Conservation (phyloP, 768 basidiomycete species). For the Suillus ampliporus region DNA sequence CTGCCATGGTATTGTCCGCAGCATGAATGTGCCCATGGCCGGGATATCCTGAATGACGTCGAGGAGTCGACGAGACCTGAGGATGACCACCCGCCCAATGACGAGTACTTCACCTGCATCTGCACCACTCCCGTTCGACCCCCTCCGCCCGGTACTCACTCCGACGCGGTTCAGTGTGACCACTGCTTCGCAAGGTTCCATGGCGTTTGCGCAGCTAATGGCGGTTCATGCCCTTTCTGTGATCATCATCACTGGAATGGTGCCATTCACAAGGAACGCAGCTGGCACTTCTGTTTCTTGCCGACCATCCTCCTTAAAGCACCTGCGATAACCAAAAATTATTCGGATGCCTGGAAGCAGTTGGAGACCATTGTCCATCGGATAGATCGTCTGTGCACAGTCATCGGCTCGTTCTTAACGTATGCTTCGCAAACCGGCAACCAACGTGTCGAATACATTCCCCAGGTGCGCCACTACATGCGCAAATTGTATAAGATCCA, state of each 20-base stretch:
- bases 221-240: conserved; percentile 92
- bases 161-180: conserved; percentile 90
- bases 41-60: conserved; percentile 74
- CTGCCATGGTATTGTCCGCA: conserved; percentile 82
- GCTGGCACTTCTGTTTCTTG: conserved; percentile 83
- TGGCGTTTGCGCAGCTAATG: conserved; percentile 82
- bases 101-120: conserved; percentile 88
- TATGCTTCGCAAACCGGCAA: conserved; percentile 72
- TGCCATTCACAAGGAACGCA: conserved; percentile 79
- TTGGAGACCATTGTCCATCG: conserved; percentile 81
- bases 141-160: conserved; percentile 72
- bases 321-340: conserved; percentile 79
- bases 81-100: conserved; percentile 78
- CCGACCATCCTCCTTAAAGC: conserved; percentile 72
- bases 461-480: conserved; percentile 90
- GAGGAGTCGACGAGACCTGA: conserved; percentile 74
- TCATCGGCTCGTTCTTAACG: conserved; percentile 81
- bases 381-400: conserved; percentile 72
- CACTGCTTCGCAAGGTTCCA: conserved; percentile 89
- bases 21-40: conserved; percentile 67
- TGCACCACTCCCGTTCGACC: conserved; percentile 79
- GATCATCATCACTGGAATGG: conserved; percentile 94
- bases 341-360: conserved; percentile 81
- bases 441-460: conserved; percentile 76
- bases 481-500: conserved; percentile 89